These are phyloP conservation scores for Effrenium voratum DNA, from an alignment of 73 alveolate genomes.

Conservation along the genomic window DNA sequence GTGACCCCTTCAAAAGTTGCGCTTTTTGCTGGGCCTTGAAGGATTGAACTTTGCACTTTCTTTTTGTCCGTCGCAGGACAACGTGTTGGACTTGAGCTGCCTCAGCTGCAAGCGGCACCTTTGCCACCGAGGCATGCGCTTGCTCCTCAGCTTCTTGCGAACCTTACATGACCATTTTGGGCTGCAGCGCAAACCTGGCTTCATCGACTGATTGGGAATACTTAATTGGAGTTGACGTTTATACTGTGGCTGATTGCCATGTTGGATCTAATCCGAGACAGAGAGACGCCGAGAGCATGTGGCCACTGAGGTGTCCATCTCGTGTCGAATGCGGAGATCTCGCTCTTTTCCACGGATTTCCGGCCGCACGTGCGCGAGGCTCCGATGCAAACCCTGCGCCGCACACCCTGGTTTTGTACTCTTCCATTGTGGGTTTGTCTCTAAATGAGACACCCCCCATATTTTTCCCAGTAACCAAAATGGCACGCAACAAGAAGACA, in stretches of 20 bases:
- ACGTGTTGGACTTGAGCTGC: slow-evolving; percentile 8
- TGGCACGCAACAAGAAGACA: too few relatives aligned
- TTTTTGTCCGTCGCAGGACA: too few relatives aligned
- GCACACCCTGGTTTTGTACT: background rate
- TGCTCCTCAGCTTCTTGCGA: background rate
- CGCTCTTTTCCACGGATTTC: slow-evolving; percentile 56
- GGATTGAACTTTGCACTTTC: too few relatives aligned
- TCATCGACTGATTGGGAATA: background rate
- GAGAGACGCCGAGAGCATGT: background rate
- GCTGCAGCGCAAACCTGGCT: background rate
- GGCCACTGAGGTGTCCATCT: slow-evolving; percentile 16
- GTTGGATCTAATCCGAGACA: background rate
- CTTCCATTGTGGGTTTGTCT: background rate
- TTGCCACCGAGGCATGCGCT: slow-evolving; percentile 45
- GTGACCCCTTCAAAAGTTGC: too few relatives aligned
- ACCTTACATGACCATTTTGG: background rate
- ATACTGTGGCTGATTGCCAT: too few relatives aligned
- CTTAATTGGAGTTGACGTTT: too few relatives aligned
- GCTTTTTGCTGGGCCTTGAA: too few relatives aligned
- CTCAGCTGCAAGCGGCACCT: background rate
- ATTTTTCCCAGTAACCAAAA: too few relatives aligned
- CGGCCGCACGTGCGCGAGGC: slow-evolving; percentile 34
- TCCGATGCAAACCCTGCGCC: too few relatives aligned
- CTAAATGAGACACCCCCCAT: too few relatives aligned
- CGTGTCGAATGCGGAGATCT: slow-evolving; percentile 22